These are phyloP conservation scores for Cladobotryum protrusum DNA, from an alignment of 2,329 filamentous ascomycete genomes.

Conservation along the genomic window DNA sequence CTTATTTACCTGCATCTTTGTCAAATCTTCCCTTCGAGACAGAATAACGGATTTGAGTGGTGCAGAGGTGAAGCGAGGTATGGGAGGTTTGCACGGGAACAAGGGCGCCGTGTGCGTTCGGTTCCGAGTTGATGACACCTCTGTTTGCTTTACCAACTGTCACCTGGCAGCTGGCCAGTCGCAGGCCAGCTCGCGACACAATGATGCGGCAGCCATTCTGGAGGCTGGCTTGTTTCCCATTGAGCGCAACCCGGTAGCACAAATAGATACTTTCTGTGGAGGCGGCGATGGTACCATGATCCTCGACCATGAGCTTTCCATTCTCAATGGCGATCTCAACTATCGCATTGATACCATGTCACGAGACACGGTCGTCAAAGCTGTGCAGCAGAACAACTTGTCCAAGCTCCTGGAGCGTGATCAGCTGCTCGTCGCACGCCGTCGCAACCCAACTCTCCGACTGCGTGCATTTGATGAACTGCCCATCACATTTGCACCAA, in stretches of 20 bases:
- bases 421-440: slow-evolving; percentile 81
- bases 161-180: slow-evolving; percentile 92
- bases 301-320: slow-evolving; percentile 93
- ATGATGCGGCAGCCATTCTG: slow-evolving; percentile 84
- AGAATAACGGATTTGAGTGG: slow-evolving; percentile 72
- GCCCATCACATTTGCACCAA: slow-evolving; percentile 86
- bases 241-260: slow-evolving; percentile 59
- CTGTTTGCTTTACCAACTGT: slow-evolving; percentile 93
- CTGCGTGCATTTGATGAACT: slow-evolving; percentile 86
- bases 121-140: slow-evolving; percentile 91
- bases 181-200: slow-evolving; percentile 84
- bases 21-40: slow-evolving; percentile 70
- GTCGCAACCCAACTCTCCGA: slow-evolving; percentile 83
- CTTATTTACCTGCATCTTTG: slow-evolving; percentile 92
- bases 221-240: slow-evolving; percentile 69
- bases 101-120: slow-evolving; percentile 89
- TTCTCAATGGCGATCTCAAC: slow-evolving; percentile 93
- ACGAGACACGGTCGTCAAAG: slow-evolving; percentile 83
- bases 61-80: slow-evolving; percentile 87
- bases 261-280: slow-evolving; percentile 74
- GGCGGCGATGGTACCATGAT: slow-evolving; percentile 96
- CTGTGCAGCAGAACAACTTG: slow-evolving; percentile 75
- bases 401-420: slow-evolving; percentile 85
- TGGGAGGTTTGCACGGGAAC: slow-evolving; percentile 93
- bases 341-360: slow-evolving; percentile 98